Evolutionary conservation across 2,329 filamentous ascomycete genomes (phyloP).

Genomic region (Aspergillus calidoustus): DNA sequence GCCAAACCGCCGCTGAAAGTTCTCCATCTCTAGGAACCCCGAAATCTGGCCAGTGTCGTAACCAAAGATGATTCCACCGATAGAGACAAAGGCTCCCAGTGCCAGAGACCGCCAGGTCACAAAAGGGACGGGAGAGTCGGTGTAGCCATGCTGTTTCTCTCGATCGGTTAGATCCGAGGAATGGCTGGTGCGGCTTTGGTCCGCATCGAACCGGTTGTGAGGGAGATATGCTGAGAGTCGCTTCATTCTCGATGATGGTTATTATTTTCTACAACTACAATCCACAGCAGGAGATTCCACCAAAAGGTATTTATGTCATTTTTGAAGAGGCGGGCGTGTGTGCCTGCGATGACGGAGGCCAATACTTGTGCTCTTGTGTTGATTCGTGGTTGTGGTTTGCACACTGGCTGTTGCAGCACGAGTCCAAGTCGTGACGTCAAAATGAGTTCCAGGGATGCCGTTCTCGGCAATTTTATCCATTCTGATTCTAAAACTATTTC

Average conservation of each 20-base stretch:
- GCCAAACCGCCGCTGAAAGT: conserved; percentile 47
- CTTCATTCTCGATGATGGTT: conserved; percentile 5
- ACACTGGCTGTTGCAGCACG: neutral
- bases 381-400: neutral
- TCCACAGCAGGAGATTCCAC: neutral
- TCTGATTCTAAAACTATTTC: neutral
- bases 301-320: neutral
- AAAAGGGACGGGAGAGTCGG: conserved; percentile 37
- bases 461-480: neutral
- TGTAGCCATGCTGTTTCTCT: conserved; percentile 23
- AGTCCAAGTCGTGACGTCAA: conserved; percentile 5
- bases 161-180: conserved; percentile 5
- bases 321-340: neutral
- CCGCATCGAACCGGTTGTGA: conserved; percentile 12
- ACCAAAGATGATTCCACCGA: conserved; percentile 49
- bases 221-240: conserved; percentile 8
- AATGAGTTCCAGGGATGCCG: neutral
- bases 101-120: conserved; percentile 44
- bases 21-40: conserved; percentile 47
- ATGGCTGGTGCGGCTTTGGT: conserved; percentile 9
- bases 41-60: conserved; percentile 51
- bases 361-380: neutral
- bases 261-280: neutral
- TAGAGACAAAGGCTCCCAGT: conserved; percentile 49
- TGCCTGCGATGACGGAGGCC: conserved; percentile 2